Evolutionary conservation across 306 rosid genomes (phyloP).

Genomic region (Sechiopsis laciniata): DNA sequence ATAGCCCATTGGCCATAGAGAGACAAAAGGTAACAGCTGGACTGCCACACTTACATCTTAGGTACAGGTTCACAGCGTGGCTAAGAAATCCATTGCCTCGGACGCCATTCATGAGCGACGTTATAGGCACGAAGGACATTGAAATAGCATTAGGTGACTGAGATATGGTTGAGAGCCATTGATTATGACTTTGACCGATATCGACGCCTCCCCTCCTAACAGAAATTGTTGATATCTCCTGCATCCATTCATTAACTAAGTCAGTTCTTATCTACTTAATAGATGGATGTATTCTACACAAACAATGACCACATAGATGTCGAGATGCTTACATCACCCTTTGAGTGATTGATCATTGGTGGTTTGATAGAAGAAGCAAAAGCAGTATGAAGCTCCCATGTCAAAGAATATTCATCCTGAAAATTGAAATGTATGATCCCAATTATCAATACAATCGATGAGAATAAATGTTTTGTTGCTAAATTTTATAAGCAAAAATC

Average conservation of each 20-base stretch:
- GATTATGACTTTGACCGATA: slow-evolving; percentile 48
- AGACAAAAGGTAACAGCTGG: background rate
- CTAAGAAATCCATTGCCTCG: slow-evolving; percentile 72
- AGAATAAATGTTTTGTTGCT: background rate
- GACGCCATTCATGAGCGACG: slow-evolving; percentile 58
- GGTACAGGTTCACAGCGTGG: slow-evolving; percentile 81
- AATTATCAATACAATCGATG: background rate
- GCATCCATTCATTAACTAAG: slow-evolving; percentile 20
- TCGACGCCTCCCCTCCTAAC: slow-evolving; percentile 76
- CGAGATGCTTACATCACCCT: slow-evolving; percentile 53
- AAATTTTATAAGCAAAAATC: background rate
- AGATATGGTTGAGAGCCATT: slow-evolving; percentile 84
- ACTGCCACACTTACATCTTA: slow-evolving; percentile 63
- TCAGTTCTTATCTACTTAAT: slow-evolving; percentile 10
- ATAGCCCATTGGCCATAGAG: background rate
- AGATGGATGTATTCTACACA: slow-evolving; percentile 3
- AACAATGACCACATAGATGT: background rate
- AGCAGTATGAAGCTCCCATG: slow-evolving; percentile 29
- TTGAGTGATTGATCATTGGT: slow-evolving; percentile 39
- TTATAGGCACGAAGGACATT: slow-evolving; percentile 84
- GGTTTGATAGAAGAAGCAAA: slow-evolving; percentile 41
- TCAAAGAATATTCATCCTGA: slow-evolving; percentile 42
- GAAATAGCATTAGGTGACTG: slow-evolving; percentile 62
- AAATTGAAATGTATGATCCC: slow-evolving; percentile 18
- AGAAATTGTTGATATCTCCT: slow-evolving; percentile 51